Conservation (phyloP, 2,329 filamentous ascomycete genomes). For the Chaetomium sp. region DNA sequence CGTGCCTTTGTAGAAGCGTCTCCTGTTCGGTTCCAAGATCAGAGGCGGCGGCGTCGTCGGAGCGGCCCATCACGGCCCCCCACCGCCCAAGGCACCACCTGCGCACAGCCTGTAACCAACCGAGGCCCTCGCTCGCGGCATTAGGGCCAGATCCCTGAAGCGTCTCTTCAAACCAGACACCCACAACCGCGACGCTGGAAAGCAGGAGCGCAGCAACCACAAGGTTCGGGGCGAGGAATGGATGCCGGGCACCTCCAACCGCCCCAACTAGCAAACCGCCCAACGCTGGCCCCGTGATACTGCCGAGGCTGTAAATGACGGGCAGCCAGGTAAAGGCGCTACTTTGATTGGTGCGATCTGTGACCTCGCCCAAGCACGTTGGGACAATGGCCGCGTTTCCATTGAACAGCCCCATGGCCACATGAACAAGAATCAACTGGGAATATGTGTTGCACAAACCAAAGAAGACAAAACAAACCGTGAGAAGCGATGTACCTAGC, state of each 20-base stretch:
- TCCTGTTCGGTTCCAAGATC: conserved; percentile 11
- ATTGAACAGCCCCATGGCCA: conserved; percentile 86
- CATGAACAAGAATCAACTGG: conserved; percentile 81
- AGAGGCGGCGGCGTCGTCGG: too few species aligned
- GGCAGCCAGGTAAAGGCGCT: conserved; percentile 89
- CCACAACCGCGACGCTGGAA: conserved; percentile 64
- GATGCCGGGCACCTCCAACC: conserved; percentile 56
- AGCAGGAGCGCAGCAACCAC: conserved; percentile 66
- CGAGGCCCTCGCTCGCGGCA: conserved; percentile 18
- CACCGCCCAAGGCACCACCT: conserved; percentile 22
- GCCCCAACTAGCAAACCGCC: conserved; percentile 74
- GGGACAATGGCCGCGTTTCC: conserved; percentile 93
- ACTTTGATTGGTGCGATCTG: conserved; percentile 90
- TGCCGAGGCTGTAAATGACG: conserved; percentile 90
- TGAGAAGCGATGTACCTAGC: conserved; percentile 74
- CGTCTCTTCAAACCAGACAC: conserved; percentile 83
- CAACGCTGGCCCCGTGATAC: conserved; percentile 87
- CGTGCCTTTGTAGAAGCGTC: too few species aligned
- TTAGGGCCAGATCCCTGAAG: conserved; percentile 44
- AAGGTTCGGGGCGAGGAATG: conserved; percentile 80
- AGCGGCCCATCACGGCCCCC: too few species aligned
- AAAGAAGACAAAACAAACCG: conserved; percentile 75
- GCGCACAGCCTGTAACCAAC: conserved; percentile 28
- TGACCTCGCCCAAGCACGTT: conserved; percentile 90
- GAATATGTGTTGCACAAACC: conserved; percentile 77